Base-by-base conservation (phyloP, 1,284 basidiomycete species). In the Melampsora americana region DNA sequence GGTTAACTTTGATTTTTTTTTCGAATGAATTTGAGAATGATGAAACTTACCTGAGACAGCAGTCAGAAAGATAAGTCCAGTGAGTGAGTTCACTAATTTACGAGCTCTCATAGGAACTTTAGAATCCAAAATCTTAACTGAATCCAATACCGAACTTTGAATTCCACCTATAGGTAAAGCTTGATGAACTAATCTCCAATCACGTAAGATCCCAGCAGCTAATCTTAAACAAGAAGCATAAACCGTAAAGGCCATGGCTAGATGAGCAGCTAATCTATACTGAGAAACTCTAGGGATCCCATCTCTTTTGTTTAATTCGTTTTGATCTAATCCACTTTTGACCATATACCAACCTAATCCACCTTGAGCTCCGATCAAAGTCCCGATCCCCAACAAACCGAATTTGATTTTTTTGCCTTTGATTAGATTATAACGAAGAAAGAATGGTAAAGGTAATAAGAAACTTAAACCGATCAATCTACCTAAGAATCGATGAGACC, bases 291-390 rank as follows among this genome's bases (percentile, higher is more conserved):
- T 90, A 0, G 96, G 93, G 11, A 94, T 90, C 16, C 90, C 89
- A n/a, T 89, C 89, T 18, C 92, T 91, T 23, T 71, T 78, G 87
- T 90, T 14, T 89, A 78, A 73, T 70, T 78, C 77, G 39, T 72
- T 35, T 77, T 92, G 88, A 80, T 93, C 91, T 14, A 99, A 86
- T 0, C 96, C 96, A 12, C 93, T 95, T 82, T 96, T 92, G 78
- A 99, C 96, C 96, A 99, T 99, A 86, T 96, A 96, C 96, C 96
- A 99, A 35, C 96, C 96, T 26, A 99, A 86, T 20, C 88, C 87
- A 53, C 96, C 96, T 83, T 99, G 84, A 12, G 78, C 79, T 18
- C 81, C 81, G 60, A 82, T 82, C 20, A 82, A 78, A n/a, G 79
- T 70, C 4, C 79, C 81, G 56, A 82, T 81, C 5, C 78, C 78